Conservation (phyloP, 2,329 filamentous ascomycete species). For the Hypomyces perniciosus region DNA sequence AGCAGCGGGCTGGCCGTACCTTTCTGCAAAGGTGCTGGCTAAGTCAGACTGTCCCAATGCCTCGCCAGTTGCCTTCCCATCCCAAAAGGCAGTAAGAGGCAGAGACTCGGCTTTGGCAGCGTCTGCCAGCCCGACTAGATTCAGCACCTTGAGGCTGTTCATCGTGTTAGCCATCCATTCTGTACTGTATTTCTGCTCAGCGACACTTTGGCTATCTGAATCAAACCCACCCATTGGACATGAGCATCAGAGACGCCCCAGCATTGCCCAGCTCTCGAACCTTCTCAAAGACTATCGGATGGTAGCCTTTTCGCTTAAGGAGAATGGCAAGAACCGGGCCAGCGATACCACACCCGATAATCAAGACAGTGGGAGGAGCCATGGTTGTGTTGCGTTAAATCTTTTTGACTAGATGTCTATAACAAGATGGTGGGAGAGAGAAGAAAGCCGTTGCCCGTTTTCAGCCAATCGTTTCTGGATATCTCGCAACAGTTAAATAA, state of each 20-base stretch:
- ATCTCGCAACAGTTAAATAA: no score
- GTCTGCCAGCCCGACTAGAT: slow-evolving; percentile 16
- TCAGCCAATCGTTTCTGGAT: no score
- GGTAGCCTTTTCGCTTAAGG: slow-evolving; percentile 20
- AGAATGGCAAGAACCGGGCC: slow-evolving; percentile 19
- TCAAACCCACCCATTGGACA: slow-evolving; percentile 19
- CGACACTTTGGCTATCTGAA: neutral
- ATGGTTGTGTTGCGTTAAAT: neutral
- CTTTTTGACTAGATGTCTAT: neutral
- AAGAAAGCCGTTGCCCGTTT: neutral
- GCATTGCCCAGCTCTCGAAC: slow-evolving; percentile 17
- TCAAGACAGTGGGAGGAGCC: slow-evolving; percentile 16
- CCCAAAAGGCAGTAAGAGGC: slow-evolving; percentile 16
- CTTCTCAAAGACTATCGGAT: slow-evolving; percentile 22
- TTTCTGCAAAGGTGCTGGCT: slow-evolving; percentile 14
- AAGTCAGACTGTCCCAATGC: slow-evolving; percentile 17
- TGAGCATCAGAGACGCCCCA: slow-evolving; percentile 22
- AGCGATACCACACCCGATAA: slow-evolving; percentile 21
- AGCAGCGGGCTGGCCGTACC: slow-evolving; percentile 17
- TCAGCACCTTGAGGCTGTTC: slow-evolving; percentile 18
- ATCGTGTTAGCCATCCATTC: neutral
- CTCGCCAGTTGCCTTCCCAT: slow-evolving; percentile 15
- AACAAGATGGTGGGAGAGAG: neutral
- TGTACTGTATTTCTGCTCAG: neutral
- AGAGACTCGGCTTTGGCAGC: slow-evolving; percentile 11